Percentiles rank a stretch among this genome's conserved stretches.
phyloP scores from a whole-genome alignment of 2,329 filamentous ascomycete species.

The Colletotrichum australisinense region DNA sequence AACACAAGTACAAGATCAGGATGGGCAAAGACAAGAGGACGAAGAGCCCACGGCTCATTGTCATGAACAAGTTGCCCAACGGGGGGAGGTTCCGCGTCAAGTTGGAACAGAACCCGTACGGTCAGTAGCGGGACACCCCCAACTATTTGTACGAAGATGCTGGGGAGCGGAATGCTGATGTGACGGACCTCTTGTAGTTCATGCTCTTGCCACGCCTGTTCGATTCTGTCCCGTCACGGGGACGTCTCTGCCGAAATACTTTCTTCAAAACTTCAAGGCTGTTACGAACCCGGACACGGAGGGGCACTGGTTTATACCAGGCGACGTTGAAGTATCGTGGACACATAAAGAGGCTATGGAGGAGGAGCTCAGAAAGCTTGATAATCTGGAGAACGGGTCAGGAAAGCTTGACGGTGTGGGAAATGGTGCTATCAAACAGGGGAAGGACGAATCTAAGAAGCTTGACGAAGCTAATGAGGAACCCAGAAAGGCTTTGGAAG shows the following conservation, averaged over 20 bases:
- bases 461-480: not conserved
- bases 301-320: slow-evolving; percentile 68
- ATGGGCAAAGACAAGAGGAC: too few species aligned
- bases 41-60: too few species aligned
- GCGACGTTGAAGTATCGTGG: slow-evolving; percentile 25
- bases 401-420: not conserved
- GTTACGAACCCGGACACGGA: slow-evolving; percentile 65
- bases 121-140: slow-evolving; percentile 50
- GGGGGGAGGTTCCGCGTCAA: slow-evolving; percentile 65
- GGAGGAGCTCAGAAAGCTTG: not conserved
- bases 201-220: slow-evolving; percentile 69
- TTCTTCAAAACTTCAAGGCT: slow-evolving; percentile 71
- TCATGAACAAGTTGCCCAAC: slow-evolving; percentile 4
- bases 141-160: not conserved
- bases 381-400: not conserved
- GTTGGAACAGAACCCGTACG: slow-evolving; percentile 72
- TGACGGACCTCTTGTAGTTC: slow-evolving; percentile 55
- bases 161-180: not conserved
- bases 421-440: not conserved
- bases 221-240: slow-evolving; percentile 66
- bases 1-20: too few species aligned
- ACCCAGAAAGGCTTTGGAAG: too few species aligned
- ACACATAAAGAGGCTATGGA: not conserved
- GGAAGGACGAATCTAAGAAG: not conserved
- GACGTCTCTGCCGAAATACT: slow-evolving; percentile 65